Evolutionary conservation across 768 basidiomycete genomes (phyloP).

Genomic region (Hericium erinaceus): DNA sequence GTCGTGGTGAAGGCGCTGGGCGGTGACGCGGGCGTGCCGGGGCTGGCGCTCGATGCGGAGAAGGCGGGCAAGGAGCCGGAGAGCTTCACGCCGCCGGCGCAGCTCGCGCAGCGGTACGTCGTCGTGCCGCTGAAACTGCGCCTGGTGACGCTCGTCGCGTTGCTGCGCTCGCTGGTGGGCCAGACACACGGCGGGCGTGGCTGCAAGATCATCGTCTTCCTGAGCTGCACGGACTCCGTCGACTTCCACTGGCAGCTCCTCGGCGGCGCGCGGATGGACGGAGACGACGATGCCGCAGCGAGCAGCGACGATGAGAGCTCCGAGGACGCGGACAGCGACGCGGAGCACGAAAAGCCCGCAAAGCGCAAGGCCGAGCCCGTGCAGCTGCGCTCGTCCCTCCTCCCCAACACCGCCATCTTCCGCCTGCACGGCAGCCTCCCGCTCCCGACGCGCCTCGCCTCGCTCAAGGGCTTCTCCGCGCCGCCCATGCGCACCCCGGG

Average conservation of each 20-base stretch:
- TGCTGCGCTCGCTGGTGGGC: conserved; percentile 72
- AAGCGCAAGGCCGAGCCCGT: conserved; percentile 28
- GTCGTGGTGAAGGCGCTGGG: conserved; percentile 75
- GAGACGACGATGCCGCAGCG: conserved; percentile 17
- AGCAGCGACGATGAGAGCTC: conserved; percentile 3
- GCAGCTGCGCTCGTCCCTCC: conserved; percentile 57
- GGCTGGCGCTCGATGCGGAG: too few species aligned
- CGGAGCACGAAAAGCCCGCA: conserved; percentile 17
- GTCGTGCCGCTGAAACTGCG: conserved; percentile 88
- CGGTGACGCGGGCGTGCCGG: conserved; percentile 22
- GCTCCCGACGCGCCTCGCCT: conserved; percentile 66
- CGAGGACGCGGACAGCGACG: conserved; percentile 14
- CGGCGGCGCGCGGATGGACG: conserved; percentile 61
- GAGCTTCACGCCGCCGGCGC: conserved; percentile 89
- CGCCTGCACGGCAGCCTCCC: conserved; percentile 92
- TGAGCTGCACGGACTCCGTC: conserved; percentile 96
- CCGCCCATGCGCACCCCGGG: conserved; percentile 17
- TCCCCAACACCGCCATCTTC: conserved; percentile 76
- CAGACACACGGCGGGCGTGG: conserved; percentile 43
- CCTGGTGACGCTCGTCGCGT: conserved; percentile 82
- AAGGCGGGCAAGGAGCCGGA: conserved; percentile 23
- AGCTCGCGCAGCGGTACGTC: conserved; percentile 86
- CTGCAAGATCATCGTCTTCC: conserved; percentile 84
- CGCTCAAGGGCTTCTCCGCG: conserved; percentile 74
- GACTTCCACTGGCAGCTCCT: conserved; percentile 92